Evolutionary conservation across 768 basidiomycete genomes (phyloP).

Genomic region (Russula virescens): DNA sequence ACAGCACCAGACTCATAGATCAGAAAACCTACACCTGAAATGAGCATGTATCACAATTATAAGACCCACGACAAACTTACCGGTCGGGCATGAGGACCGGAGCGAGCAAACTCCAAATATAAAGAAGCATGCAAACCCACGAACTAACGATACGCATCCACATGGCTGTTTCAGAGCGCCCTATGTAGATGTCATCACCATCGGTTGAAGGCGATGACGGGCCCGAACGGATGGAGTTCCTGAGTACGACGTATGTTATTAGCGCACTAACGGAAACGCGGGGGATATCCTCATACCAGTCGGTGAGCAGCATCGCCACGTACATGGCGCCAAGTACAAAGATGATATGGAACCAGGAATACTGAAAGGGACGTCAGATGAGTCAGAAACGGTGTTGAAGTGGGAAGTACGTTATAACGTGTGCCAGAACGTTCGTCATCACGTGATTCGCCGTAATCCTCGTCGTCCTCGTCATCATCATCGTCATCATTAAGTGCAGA

Average conservation of each 20-base stretch:
- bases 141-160: conserved; percentile 98
- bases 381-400: neutral
- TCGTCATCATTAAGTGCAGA: conserved; percentile 79
- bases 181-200: conserved; percentile 82
- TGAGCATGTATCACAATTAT: neutral
- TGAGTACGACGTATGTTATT: conserved; percentile 29
- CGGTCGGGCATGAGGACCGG: conserved; percentile 89
- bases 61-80: conserved; percentile 37
- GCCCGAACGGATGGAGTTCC: conserved; percentile 63
- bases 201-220: conserved; percentile 40
- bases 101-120: conserved; percentile 82
- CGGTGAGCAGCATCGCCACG: conserved; percentile 92
- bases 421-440: conserved; percentile 95
- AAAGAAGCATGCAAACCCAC: conserved; percentile 87
- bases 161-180: conserved; percentile 94
- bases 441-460: conserved; percentile 61
- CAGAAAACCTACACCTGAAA: conserved; percentile 4
- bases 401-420: conserved; percentile 81
- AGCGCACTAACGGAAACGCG: conserved; percentile 1
- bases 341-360: conserved; percentile 98
- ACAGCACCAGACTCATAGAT: conserved; percentile 1
- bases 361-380: conserved; percentile 44
- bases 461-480: conserved; percentile 65
- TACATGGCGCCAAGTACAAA: conserved; percentile 97
- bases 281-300: conserved; percentile 67